These are phyloP conservation scores for Blastomyces gilchristii DNA, from an alignment of 2,329 filamentous ascomycete species.

Conservation along the genomic window DNA sequence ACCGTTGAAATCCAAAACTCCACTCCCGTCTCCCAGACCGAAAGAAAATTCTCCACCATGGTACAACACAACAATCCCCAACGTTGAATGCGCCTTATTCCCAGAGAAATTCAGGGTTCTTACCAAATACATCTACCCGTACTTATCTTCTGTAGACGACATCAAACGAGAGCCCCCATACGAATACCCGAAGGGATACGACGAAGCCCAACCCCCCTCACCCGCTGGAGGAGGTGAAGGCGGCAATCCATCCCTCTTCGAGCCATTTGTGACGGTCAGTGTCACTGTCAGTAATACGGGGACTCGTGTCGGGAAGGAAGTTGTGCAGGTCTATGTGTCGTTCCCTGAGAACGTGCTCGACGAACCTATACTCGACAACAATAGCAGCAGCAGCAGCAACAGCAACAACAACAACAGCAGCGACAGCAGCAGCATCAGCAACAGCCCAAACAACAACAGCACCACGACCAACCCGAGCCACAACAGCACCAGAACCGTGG, in stretches of 20 bases:
- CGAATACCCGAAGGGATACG: slow-evolving; percentile 49
- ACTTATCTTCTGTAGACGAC: slow-evolving; percentile 46
- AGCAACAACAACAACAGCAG: background rate
- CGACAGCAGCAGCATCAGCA: background rate
- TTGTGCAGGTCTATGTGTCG: slow-evolving; percentile 48
- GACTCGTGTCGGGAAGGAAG: slow-evolving; percentile 36
- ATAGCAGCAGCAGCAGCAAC: background rate
- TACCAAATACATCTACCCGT: slow-evolving; percentile 64
- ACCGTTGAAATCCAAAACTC: slow-evolving; percentile 40
- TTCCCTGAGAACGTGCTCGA: slow-evolving; percentile 31
- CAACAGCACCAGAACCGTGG: background rate
- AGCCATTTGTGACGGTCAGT: slow-evolving; percentile 40
- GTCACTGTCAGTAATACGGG: slow-evolving; percentile 46
- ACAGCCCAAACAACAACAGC: background rate
- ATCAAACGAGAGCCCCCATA: slow-evolving; percentile 35
- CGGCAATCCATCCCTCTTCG: slow-evolving; percentile 48
- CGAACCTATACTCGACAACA: slow-evolving; percentile 22
- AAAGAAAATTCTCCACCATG: slow-evolving; percentile 40
- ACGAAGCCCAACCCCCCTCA: slow-evolving; percentile 42
- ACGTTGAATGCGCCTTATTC: slow-evolving; percentile 49
- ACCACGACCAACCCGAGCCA: background rate
- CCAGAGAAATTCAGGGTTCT: slow-evolving; percentile 52
- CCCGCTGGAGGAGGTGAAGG: slow-evolving; percentile 58
- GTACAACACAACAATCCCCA: slow-evolving; percentile 48
- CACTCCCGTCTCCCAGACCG: slow-evolving; percentile 36